phyloP scores from a whole-genome alignment of 306 rosid genomes.

The Lupinus albus region DNA sequence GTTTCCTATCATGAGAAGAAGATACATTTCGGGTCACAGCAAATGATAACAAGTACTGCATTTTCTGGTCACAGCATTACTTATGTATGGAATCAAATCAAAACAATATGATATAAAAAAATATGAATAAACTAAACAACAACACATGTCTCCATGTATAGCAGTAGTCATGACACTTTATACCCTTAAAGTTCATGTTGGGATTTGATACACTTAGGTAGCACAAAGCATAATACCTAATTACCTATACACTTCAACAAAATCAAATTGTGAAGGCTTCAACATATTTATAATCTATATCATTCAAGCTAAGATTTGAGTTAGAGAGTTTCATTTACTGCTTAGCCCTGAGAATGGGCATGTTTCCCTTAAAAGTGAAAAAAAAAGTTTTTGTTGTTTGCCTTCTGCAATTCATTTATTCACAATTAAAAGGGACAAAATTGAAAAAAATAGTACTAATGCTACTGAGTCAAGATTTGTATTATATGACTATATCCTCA shows the following conservation, averaged over 20 bases:
- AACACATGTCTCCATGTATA: background rate
- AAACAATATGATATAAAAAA: background rate
- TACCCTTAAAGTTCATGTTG: background rate
- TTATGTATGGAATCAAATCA: constrained; percentile 19
- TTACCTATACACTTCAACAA: background rate
- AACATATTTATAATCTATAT: background rate
- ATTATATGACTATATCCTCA: background rate
- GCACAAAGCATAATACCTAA: constrained; percentile 10
- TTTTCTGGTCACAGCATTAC: constrained; percentile 10
- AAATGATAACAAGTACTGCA: constrained; percentile 17
- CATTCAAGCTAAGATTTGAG: background rate
- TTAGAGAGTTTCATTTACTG: constrained; percentile 17
- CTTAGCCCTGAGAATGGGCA: background rate
- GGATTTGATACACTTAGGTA: constrained; percentile 4
- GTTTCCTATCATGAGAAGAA: background rate
- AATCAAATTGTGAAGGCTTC: background rate
- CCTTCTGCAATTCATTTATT: constrained; percentile 19
- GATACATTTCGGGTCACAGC: too few relatives aligned
- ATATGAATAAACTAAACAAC: background rate
- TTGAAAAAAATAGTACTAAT: constrained; percentile 17
- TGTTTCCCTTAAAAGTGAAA: background rate
- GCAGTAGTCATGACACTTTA: constrained; percentile 17
- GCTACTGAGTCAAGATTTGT: constrained; percentile 1
- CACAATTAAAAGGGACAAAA: background rate
- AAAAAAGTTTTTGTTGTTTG: background rate